Evolutionary conservation across 2,329 filamentous ascomycete species (phyloP), one percentile per base, ranked within the genome.

Genomic region (Pseudocercospora vitis): DNA sequence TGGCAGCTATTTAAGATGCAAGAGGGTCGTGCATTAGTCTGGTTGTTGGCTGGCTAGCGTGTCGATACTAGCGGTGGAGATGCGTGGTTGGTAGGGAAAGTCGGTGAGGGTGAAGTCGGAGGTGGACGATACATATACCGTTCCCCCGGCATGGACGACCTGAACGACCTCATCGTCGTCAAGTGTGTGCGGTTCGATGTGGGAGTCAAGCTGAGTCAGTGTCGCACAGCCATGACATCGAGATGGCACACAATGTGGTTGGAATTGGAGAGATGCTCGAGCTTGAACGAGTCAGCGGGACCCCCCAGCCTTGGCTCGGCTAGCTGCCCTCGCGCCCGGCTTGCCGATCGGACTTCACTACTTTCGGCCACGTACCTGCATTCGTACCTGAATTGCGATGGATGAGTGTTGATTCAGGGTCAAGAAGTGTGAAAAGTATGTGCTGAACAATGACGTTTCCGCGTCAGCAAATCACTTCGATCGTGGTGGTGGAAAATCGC

Each of bases 231-330:
- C 42, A 28, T 45, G 26, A 28, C 24, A 45, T 45, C 11, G 24
- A 29, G 42, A 28, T 45, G 18, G 9, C 42, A 31, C 14, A 45
- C 14, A 12, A 29, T 14, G 26, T 31, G 42, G n/a, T 45, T 28
- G 24, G 24, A 31, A 29, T 45, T 45, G n/a, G 42, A 31, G n/a
- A n/a, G 28, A 24, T 28, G 11, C 23, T 45, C 23, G 24, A 45
- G 42, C 42, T 45, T 24, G 42, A 45, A 24, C 42, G 42, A 45
- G 42, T 45, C 42, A 45, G 42, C n/a, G 23, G n/a, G n/a, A 24
- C 6, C 26, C 21, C 2, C 39, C n/a, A 14, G 21, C 2, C 42
- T 45, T 45, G 42, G 42, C 23, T n/a, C n/a, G n/a, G n/a, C n/a
- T n/a, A n/a, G n/a, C n/a, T n/a, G n/a, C n/a, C n/a, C 28, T 11